phyloP scores from a whole-genome alignment of 139 green algal species.

The Tetradesmus obliquus region DNA sequence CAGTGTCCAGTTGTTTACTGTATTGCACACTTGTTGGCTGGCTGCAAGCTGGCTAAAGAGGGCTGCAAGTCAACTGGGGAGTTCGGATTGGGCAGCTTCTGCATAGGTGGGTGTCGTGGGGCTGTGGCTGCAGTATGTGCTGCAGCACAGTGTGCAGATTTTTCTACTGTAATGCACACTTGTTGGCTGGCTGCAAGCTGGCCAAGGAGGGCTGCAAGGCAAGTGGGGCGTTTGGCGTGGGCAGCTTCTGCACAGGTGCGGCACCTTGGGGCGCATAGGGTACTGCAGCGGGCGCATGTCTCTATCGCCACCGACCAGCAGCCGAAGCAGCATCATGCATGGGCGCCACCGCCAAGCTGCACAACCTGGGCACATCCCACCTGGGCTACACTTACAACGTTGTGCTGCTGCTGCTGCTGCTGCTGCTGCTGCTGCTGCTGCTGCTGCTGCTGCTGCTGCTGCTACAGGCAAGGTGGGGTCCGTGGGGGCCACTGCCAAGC shows the following conservation, averaged over 20 bases:
- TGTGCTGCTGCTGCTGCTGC: not conserved
- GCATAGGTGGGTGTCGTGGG: not conserved
- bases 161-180: no score
- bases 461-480: slow-evolving; percentile 11
- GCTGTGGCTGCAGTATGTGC: no score
- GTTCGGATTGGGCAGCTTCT: slow-evolving; percentile 15
- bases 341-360: slow-evolving; percentile 15
- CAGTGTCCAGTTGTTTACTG: no score
- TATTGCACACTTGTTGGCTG: no score
- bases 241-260: no score
- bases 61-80: not conserved
- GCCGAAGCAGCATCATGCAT: not conserved
- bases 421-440: not conserved
- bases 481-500: not conserved
- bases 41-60: slow-evolving; percentile 9
- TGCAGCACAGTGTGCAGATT: no score
- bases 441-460: not conserved
- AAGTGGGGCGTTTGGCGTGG: no score
- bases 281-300: no score
- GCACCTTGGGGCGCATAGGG: no score
- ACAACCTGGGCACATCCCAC: not conserved
- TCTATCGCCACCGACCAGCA: no score
- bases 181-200: no score
- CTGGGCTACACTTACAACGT: slow-evolving; percentile 2
- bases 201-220: no score